Percentiles rank a stretch among this genome's conserved stretches.
Conservation (phyloP, 2,329 filamentous ascomycete genomes). For the Bipolaris bicolor region DNA sequence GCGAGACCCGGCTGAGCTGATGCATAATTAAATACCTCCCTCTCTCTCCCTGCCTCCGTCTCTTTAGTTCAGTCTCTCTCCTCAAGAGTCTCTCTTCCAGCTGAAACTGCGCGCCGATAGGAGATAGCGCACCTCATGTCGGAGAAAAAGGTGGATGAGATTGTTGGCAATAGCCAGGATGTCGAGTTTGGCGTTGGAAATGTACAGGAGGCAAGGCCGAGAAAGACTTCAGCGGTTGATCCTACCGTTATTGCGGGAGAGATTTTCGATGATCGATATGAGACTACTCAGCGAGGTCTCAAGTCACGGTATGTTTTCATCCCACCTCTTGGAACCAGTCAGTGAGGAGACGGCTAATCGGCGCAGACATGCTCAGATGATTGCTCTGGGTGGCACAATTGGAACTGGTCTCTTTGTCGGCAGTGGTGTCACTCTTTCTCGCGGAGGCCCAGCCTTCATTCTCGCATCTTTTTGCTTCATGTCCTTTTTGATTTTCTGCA, state of each 20-base stretch:
- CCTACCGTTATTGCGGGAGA: constrained; percentile 37
- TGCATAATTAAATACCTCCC: neutral
- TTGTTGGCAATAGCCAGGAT: constrained; percentile 5
- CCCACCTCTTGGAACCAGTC: neutral
- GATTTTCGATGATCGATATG: constrained; percentile 44
- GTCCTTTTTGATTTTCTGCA: constrained; percentile 36
- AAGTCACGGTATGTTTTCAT: constrained; percentile 46
- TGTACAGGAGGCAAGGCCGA: constrained; percentile 10
- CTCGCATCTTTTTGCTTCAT: constrained; percentile 42
- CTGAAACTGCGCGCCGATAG: neutral
- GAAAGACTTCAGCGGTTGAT: constrained; percentile 31
- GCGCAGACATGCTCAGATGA: constrained; percentile 62
- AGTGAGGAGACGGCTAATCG: constrained; percentile 51
- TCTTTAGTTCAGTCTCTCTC: no score
- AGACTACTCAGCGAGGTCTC: constrained; percentile 49
- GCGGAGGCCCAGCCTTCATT: constrained; percentile 38
- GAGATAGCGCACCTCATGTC: constrained; percentile 18
- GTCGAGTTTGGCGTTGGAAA: constrained; percentile 21
- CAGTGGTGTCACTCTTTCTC: constrained; percentile 58
- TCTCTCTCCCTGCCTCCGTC: neutral
- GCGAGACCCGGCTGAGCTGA: neutral
- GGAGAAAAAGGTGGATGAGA: constrained; percentile 22
- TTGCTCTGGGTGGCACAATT: constrained; percentile 66
- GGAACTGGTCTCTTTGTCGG: constrained; percentile 67
- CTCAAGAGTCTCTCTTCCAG: no score